Evolutionary conservation across 2,329 filamentous ascomycete species (phyloP), one percentile per base, ranked within the genome.

Genomic region (Sporothrix dimorphospora): DNA sequence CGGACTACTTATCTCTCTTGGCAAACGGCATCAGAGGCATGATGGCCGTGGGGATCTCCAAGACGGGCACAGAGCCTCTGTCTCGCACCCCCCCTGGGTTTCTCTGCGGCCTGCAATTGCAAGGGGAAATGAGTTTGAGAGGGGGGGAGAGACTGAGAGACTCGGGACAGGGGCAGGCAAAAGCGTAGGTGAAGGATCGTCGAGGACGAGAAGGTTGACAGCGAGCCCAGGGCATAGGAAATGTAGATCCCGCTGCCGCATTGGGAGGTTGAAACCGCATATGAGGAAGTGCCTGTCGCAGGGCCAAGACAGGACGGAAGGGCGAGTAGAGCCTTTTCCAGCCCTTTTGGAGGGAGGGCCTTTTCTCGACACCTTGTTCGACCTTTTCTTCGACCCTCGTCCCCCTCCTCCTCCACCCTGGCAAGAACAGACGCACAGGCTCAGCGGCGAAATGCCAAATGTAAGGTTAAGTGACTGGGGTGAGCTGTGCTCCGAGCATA

Each of bases 181-280:
- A 57, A 34, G 40, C 19, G 55, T 70, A 47, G 59, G 57, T 47
- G 67, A 53, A 61, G 66, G 51, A 27, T n/a, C 19, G n/a, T 40
- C 21, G 40, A 47, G 57, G 21, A 11, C 34, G 34, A 42, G 47
- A 67, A 14, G 66, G 30, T 61, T 57, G 45, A 70, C 53, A 40
- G 38, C 49, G n/a, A 57, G 67, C 40, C 61, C 42, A 71, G 72
- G 73, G 72, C 72, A 72, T 72, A 75, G 75, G 76, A 73, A 76
- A 76, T 74, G 78, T 61, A 71, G 77, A 79, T 79, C 78, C 77
- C 76, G 78, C 61, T 55, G 73, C 74, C 73, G 74, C 75, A 78
- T 77, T 72, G 74, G 65, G 72, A 66, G 66, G 74, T 78, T 79
- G 78, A 78, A 79, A 79, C 78, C 73, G 73, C 71, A 76, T 75